Evolutionary conservation across 768 basidiomycete species (phyloP), one percentile per base, ranked within the genome.

Genomic region (Phylloporus rhodoxanthus): DNA sequence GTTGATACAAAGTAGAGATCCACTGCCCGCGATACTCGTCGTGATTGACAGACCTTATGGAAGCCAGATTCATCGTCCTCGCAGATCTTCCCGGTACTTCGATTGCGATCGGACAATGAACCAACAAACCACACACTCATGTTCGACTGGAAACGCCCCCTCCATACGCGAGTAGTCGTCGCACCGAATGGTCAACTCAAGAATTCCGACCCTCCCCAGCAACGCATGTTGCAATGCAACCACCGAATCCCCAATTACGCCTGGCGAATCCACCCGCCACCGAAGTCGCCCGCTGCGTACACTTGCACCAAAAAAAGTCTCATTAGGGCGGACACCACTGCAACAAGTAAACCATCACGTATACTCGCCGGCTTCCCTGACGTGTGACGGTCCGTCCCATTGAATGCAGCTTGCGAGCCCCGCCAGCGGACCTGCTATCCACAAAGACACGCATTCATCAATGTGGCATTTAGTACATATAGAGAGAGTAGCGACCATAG

Each of bases 391-490:
- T 37, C 41, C 43, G 33, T 43, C 50, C 36, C 17, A 21, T 37
- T 5, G 17, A 20, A 6, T 5, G 9, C 43, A 32, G 26, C 43
- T 44, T 47, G 38, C 13, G 32, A 33, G 6, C 14, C 32, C 5
- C 20, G 50, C 48, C 43, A 51, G 51, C 50, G 48, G 46, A 52
- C 63, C 62, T 66, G 61, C 50, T 54, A 61, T 59, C 56, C 51
- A 54, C 61, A 58, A 36, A 40, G 11, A 40, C 21, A 23, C 38
- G 13, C 7, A 23, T 21, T 7, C 38, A 40, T 40, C 38, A 50
- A 49, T 50, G 48, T 20, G 50, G 43, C 58, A 57, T 57, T 55
- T 54, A 45, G 48, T 65, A 65, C 54, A 64, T 47, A 53, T 55
- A 54, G 34, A 60, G 44, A 43, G 47, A 45, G 47, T 25, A 25